Base-by-base conservation (phyloP, 768 basidiomycete species). In the Naganishia kalamii region DNA sequence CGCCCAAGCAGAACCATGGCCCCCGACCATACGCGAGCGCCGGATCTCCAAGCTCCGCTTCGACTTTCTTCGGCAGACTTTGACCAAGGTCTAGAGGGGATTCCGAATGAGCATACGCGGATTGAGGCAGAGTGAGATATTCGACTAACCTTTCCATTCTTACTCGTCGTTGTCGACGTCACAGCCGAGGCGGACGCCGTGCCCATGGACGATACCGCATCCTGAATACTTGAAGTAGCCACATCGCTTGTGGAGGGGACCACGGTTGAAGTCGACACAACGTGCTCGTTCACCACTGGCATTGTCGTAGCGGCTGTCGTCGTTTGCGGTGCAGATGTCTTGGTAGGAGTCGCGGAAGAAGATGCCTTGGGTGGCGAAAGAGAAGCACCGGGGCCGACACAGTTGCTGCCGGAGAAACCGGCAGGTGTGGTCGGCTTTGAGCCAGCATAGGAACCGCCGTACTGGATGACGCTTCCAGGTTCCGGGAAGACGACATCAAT, bases 401-500 rank as follows among this genome's bases (percentile, higher is more conserved):
- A 76, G 67, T 73, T 73, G 32, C 63, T 60, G 2, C 74, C 75
- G 6, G 68, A 70, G 50, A 69, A 72, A 17, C 73, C 73, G 2
- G 68, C 66, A 3, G 70, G 64, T 2, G 69, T 64, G 19, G 71
- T 70, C n/a, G 75, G 75, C 27, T 65, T 68, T 0, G 67, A 51
- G 15, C 62, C 61, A n/a, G 60, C 69, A 65, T 77, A 77, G 21
- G 32, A 47, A 19, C 76, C 76, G 12, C 74, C 73, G 51, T 71
- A 77, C 12, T 46, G 19, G 7, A 64, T 15, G 19, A 44, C 49
- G 51, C 41, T 54, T 27, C 30, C 41, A 17, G 44, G 50, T 21
- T 52, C 50, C 13, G 76, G 76, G 69, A 76, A 77, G 48, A 77
- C 75, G 23, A 74, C 72, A 37, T 70, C 71, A 33, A 65, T 62